These are phyloP conservation scores for Puccinia hordei DNA, from an alignment of 1,284 basidiomycete genomes.

Conservation along the genomic window DNA sequence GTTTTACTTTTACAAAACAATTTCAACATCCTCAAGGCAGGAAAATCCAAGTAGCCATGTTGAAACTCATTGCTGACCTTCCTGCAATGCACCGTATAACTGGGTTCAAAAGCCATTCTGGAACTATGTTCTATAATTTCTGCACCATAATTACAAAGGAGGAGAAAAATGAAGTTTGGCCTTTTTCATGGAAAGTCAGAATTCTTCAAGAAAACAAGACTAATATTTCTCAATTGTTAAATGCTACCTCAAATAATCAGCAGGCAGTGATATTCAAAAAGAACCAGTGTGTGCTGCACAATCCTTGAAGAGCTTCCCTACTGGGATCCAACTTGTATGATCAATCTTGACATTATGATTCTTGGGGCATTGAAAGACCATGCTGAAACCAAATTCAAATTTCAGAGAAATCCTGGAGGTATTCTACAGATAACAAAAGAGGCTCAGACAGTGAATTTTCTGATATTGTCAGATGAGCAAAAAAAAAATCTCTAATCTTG, in stretches of 20 bases:
- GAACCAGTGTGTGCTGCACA: not conserved
- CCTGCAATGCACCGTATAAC: conserved; percentile 19
- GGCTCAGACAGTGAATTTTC: not conserved
- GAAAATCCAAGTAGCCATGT: conserved; percentile 5
- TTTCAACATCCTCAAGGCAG: conserved; percentile 10
- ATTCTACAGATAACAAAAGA: not conserved
- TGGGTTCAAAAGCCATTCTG: conserved; percentile 27
- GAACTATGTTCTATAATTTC: conserved; percentile 22
- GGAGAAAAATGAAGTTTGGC: conserved; percentile 3
- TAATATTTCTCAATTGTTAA: not conserved
- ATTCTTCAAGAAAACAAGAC: conserved; percentile 3
- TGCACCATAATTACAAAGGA: conserved; percentile 20
- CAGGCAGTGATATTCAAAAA: conserved; percentile 3
- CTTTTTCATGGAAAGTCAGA: not conserved
- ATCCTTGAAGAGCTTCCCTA: conserved; percentile 16
- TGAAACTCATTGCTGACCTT: conserved; percentile 18
- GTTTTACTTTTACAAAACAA: conserved; percentile 20
- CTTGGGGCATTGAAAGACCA: conserved; percentile 7
- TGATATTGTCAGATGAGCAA: conserved; percentile 7
- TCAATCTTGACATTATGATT: not conserved
- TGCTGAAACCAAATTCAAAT: conserved; percentile 2
- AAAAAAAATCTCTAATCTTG: not conserved
- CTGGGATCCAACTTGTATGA: conserved; percentile 3
- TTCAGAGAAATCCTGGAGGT: not conserved
- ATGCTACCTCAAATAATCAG: not conserved